Base-by-base conservation (phyloP, 1,139 yeast species). In the Ogataea hybrid region DNA sequence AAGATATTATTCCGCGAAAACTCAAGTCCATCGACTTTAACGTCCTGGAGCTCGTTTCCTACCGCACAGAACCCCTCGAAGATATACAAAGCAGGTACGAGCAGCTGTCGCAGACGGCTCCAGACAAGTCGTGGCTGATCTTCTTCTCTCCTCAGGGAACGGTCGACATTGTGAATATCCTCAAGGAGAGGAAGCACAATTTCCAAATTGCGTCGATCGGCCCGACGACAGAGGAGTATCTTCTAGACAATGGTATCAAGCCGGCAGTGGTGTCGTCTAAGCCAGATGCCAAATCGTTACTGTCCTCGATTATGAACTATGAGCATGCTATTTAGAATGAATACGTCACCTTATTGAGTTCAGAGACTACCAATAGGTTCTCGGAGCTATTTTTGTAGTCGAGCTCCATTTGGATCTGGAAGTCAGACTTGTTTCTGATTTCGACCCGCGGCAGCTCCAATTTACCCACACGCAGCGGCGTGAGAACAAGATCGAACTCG, bases 81-180 rank as follows among this genome's bases (percentile, higher is more conserved):
- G 77, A 77, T 44, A 73, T 77, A 6, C 58, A 68, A 6, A 62
- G 59, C 0, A 65, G 73, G 39, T 80, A 76, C 51, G 35, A 53
- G 6, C 29, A 29, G 5, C 47, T 53, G 16, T 61, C 61, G 44
- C 16, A 21, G 12, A 21, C 47, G 22, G 42, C 44, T 0, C 48
- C 46, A 7, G 32, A 42, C 6, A 54, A 56, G 9, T 65, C 68
- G 40, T 85, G 95, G 95, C 68, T 89, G 5, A 84, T 89, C 0
- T 85, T 92, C 49, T 92, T 90, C 62, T 87, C 97, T 50, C 95
- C 97, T 0, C 95, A 92, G 51, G 96, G 96, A 0, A 84, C 95
- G 0, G 75, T 73, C 32, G 68, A 63, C 1, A 81, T 86, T 6
- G 75, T 85, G 2, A 65, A 73, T 10, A 68, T 69, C 49, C 51